phyloP scores from a whole-genome alignment of 106 monocot genomes.

The Acorus calamus region DNA sequence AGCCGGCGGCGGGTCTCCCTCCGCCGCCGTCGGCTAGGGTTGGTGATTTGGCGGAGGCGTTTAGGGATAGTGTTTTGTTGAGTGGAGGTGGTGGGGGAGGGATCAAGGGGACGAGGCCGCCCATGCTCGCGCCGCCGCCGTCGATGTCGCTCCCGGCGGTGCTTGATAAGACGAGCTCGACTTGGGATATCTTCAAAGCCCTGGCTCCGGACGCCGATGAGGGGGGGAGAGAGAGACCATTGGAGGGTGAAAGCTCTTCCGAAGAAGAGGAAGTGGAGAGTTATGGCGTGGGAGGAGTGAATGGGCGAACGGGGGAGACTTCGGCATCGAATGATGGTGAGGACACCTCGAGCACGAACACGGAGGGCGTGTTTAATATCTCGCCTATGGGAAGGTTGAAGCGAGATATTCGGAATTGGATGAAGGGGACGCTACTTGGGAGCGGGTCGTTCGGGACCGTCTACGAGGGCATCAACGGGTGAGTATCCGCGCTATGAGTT shows the following conservation, averaged over 20 bases:
- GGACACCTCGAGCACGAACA: conserved; percentile 60
- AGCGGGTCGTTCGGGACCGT: conserved; percentile 93
- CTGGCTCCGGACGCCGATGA: conserved; percentile 25
- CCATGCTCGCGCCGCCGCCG: conserved; percentile 28
- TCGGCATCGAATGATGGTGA: conserved; percentile 49
- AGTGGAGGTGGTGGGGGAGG: conserved; percentile 24
- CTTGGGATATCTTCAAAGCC: conserved; percentile 31
- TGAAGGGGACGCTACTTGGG: conserved; percentile 53
- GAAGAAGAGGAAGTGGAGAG: conserved; percentile 8
- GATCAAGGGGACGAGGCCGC: conserved; percentile 30
- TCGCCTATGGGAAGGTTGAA: conserved; percentile 43
- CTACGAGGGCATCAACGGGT: conserved; percentile 85
- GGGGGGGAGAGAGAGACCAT: not conserved
- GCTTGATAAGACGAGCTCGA: conserved; percentile 14
- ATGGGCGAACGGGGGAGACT: conserved; percentile 5
- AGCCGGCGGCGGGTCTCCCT: too few relatives aligned
- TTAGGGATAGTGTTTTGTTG: conserved; percentile 4
- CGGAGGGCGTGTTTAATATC: conserved; percentile 35
- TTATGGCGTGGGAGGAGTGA: not conserved
- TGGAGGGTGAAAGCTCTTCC: conserved; percentile 10
- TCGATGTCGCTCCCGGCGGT: conserved; percentile 1
- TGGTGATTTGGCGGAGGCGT: not conserved
- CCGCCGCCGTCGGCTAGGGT: not conserved
- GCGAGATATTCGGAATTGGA: conserved; percentile 56
- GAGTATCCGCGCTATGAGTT: conserved; percentile 16